phyloP scores from a whole-genome alignment of 208 protist genomes.

The Acanthamoeba royreba region DNA sequence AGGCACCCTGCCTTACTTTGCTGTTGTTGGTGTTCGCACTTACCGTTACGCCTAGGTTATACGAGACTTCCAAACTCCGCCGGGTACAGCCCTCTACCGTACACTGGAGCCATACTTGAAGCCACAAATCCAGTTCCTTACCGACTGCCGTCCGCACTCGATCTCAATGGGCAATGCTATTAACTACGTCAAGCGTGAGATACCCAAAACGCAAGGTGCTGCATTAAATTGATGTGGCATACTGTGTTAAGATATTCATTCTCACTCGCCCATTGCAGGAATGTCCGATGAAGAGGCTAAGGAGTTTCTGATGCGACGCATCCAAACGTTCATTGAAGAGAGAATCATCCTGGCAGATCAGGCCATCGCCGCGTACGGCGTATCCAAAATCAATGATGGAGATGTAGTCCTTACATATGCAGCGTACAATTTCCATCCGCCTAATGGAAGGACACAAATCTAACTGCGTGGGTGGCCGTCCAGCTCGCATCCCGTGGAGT shows the following conservation, averaged over 20 bases:
- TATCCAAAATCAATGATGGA: constrained; percentile 75
- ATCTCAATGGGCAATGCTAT: constrained; percentile 82
- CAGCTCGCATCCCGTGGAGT: constrained; percentile 76
- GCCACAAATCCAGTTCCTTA: constrained; percentile 75
- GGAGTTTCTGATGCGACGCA: constrained; percentile 54
- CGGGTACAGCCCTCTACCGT: constrained; percentile 6
- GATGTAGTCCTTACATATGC: constrained; percentile 84
- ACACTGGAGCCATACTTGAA: constrained; percentile 64
- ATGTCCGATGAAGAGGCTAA: constrained; percentile 56
- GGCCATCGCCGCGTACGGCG: constrained; percentile 64
- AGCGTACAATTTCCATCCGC: neutral
- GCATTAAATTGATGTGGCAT: neutral
- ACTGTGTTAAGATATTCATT: too few relatives aligned
- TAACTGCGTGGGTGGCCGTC: neutral
- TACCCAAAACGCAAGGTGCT: constrained; percentile 50
- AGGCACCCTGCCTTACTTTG: constrained; percentile 39
- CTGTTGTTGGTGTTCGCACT: neutral
- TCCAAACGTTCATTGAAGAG: constrained; percentile 75
- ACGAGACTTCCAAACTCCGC: constrained; percentile 45
- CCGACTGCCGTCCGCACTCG: constrained; percentile 72
- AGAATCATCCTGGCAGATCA: constrained; percentile 68
- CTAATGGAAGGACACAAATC: neutral
- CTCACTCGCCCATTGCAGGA: neutral
- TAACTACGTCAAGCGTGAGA: constrained; percentile 74
- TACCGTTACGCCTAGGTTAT: constrained; percentile 29